A percentile compares a stretch with the other conserved stretches of the same genome.
phyloP scores from a whole-genome alignment of 225 moss, liverwort and hornwort genomes.

The Ulota crispa region DNA sequence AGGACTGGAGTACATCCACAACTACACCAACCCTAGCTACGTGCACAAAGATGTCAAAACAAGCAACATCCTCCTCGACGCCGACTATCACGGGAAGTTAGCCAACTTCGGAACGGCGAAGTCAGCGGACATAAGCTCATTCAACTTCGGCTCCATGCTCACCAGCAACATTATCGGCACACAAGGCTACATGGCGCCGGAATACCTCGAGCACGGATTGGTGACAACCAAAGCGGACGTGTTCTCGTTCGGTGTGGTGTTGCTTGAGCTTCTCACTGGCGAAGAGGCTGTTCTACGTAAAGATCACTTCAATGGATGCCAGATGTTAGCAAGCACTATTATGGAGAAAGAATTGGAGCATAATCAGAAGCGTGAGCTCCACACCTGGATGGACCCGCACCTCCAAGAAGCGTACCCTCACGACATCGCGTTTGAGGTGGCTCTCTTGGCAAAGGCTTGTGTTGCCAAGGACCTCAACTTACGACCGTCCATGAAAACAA shows the following conservation, averaged over 20 bases:
- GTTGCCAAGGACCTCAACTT: not conserved
- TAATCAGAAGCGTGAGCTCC: not conserved
- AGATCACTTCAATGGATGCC: not conserved
- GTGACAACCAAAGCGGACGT: constrained; percentile 69
- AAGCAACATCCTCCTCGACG: constrained; percentile 9
- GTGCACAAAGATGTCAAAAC: constrained; percentile 1
- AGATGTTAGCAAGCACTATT: constrained; percentile 2
- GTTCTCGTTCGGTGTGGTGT: constrained; percentile 41
- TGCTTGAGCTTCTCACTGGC: constrained; percentile 45
- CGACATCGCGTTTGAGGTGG: not conserved
- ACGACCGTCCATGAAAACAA: constrained; percentile 18
- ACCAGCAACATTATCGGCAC: constrained; percentile 68
- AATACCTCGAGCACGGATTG: constrained; percentile 63
- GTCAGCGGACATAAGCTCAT: constrained; percentile 24
- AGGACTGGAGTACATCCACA: constrained; percentile 76
- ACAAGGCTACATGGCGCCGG: constrained; percentile 25
- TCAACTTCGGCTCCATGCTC: constrained; percentile 22
- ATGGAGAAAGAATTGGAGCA: not conserved
- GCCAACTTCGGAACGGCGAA: constrained; percentile 47
- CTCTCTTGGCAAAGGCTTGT: not conserved
- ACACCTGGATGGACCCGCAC: constrained; percentile 18
- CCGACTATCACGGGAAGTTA: not conserved
- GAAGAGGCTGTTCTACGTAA: constrained; percentile 24
- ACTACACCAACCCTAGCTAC: constrained; percentile 42
- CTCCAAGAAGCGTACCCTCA: constrained; percentile 14